Evolutionary conservation across 2,329 filamentous ascomycete species (phyloP), one percentile per base, ranked within the genome.

Genomic region (Arthrobotrys musiformis): DNA sequence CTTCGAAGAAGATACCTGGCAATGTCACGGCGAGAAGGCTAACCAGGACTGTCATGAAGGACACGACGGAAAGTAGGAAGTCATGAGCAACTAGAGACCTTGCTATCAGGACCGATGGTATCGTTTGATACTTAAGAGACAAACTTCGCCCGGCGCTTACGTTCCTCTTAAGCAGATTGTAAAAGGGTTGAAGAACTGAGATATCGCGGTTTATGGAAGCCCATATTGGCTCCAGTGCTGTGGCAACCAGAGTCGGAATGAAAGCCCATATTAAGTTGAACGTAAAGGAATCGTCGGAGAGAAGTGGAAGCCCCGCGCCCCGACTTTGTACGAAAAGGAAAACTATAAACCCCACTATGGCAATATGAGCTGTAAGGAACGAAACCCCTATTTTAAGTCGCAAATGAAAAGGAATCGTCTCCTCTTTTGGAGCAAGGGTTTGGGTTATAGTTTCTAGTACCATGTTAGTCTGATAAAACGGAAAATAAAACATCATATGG

Each of bases 211-310:
- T 70, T 8, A 70, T 62, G 11, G 56, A 52, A 13, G 56, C 37
- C 67, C 67, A 70, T 7, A 70, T 30, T 8, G 67, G 67, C 9
- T 70, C 67, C 6, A 70, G 44, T 6, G 46, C 11, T 13, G 67
- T 54, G 7, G 67, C 67, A 13, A 70, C 8, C 13, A 63, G 17
- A 17, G 67, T 70, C 11, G 67, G 67, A 4, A 70, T 52, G 19
- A 63, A 62, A 3, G 67, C 54, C 67, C 67, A 70, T 6, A 70
- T 52, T 7, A 70, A n/a, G 33, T 63, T 63, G 35, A 70, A 62
- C 13, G 60, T 15, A 19, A 70, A 52, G 0, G 67, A 30, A 13
- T 63, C 28, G 13, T 40, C 19, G 1, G 67, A 42, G 17, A 70
- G n/a, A 4, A 56, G 2, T 0, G 67, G 67, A 11, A 70, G 67